Base-by-base conservation (phyloP, 306 rosid species). In the Vigna angularis region DNA sequence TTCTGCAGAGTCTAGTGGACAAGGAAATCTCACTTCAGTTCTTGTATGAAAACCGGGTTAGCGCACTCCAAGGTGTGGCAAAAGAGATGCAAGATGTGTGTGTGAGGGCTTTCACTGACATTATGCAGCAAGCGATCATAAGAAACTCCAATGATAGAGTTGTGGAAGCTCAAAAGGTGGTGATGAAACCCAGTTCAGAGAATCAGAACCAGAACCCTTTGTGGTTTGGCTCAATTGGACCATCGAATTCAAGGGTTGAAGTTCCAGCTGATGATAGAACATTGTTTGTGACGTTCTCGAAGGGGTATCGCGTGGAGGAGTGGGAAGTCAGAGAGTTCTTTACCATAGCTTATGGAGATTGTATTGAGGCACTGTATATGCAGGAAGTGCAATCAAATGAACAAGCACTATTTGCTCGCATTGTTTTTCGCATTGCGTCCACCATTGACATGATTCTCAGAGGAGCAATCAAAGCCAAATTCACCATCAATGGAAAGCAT, bases 201-300 rank as follows among this genome's bases (percentile, higher is more conserved):
- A 48, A 34, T 34, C 38, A 34, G 38, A 34, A 44, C 36, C 22
- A 6, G 13, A 10, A 56, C 1, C 45, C 7, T 5, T 1, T 73
- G 14, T 57, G 51, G 68, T 73, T 83, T 57, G 86, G 83, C 0
- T 57, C 83, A 4, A 48, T 59, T 58, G 83, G 72, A 15, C 73
- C 72, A 0, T 0, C 4, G 10, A 36, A 36, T 36, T 36, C 42
- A 36, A 16, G n/a, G 24, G 8, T 2, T 34, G 67, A 14, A 6
- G 45, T 61, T 18, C 45, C 67, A 6, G 85, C 84, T 0, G 90
- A 87, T n/a, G 90, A 76, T 0, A 72, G 97, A 83, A 87, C 97
- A 0, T 61, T 94, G 87, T 94, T 94, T 17, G 83, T 94, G 78
- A 92, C 97, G 0, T 94, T 94, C 84, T 91, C 98, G 0, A 89